Conservation (phyloP, 1,284 basidiomycete genomes). For the Microbotryum lychnidis-dioicae region DNA sequence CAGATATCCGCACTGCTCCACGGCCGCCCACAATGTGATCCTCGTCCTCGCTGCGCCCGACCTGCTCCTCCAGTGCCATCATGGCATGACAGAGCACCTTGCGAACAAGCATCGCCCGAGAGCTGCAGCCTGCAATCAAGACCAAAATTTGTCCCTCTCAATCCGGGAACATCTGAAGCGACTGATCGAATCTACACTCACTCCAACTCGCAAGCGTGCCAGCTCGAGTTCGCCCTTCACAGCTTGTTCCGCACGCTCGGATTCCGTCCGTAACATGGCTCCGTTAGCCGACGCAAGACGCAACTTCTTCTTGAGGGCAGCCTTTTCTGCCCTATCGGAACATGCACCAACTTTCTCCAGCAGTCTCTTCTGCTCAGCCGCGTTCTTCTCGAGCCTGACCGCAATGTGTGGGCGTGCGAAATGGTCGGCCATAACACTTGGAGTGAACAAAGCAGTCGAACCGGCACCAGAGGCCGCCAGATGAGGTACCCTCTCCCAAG, state of each 20-base stretch:
- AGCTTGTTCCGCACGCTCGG: no score
- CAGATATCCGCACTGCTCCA: neutral
- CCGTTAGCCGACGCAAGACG: neutral
- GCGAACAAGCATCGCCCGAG: neutral
- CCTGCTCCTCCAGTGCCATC: no score
- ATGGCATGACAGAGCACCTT: no score
- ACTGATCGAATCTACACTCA: neutral
- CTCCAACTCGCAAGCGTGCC: neutral
- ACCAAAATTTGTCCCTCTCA: neutral
- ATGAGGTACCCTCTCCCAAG: no score
- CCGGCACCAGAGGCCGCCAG: neutral
- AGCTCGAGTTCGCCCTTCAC: neutral
- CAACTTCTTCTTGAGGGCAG: neutral
- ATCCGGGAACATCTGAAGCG: neutral
- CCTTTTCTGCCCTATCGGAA: neutral
- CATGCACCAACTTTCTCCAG: conserved; percentile 1
- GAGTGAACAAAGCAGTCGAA: neutral
- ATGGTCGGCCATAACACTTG: neutral
- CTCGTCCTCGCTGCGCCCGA: neutral
- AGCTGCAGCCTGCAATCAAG: neutral
- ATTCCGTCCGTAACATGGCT: no score
- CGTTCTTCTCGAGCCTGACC: conserved; percentile 1
- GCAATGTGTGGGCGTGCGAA: neutral
- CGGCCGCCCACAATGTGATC: no score
- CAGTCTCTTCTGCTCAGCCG: conserved; percentile 5